Base-by-base conservation (phyloP, 495 filamentous ascomycete genomes). In the Corynascus novoguineensis region DNA sequence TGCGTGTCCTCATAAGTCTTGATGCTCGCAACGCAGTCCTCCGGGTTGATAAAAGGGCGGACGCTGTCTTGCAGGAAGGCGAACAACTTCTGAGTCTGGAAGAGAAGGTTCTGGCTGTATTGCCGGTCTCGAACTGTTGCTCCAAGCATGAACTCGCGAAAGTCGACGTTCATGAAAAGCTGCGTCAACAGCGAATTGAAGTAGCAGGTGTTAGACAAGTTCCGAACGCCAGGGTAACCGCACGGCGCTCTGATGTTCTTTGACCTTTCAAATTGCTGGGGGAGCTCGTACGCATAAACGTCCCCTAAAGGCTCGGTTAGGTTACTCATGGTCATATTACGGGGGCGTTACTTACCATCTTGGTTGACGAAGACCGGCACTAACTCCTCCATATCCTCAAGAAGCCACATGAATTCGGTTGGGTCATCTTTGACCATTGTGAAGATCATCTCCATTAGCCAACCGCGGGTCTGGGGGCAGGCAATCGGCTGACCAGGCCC, bases 121-220 rank as follows among this genome's bases (percentile, higher is more conserved):
- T 73, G 60, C 0, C 69, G 67, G 53, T 89, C 83, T 8, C 73
- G 65, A 11, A 87, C 76, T 25, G 66, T 64, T 34, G 76, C 74
- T 42, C 79, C 73, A 35, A 97, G 76, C 62, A 97, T 88, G 71
- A 97, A 96, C 32, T 83, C 80, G 12, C 93, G 83, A 62, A 99
- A 97, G 25, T 82, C 79, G 34, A 88, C 70, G 65, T 99, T 97
- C 92, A 97, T 97, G 75, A 95, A 99, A 1, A 99, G 84, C 66
- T 97, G 95, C 2, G 90, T 93, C 58, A 97, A 81, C 5, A 99
- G 77, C 0, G 93, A 97, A 71, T 97, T 97, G 69, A 97, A 78
- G 67, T 99, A 99, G 73, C 93, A 99, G 7, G 93, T 97, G 66
- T 96, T 96, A 5, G 91, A 92, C 3, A 97, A 79, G 65, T 99